Percentiles rank a stretch among this genome's conserved stretches.
phyloP scores from a whole-genome alignment of 1,139 yeast genomes.

The Saccharomycopsis hybrid region DNA sequence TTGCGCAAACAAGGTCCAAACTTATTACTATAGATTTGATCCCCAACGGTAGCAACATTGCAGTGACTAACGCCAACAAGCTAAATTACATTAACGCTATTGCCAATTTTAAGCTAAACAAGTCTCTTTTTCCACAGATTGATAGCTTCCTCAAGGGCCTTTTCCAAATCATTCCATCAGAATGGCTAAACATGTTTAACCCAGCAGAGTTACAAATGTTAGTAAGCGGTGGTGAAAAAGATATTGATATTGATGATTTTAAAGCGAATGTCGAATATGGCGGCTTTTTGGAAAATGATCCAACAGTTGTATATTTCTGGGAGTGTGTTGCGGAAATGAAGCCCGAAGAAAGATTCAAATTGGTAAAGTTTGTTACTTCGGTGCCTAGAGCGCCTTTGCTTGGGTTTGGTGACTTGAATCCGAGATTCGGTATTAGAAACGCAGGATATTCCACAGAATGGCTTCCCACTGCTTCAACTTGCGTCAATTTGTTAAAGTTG shows the following conservation, averaged over 20 bases:
- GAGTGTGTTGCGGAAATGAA: conserved; percentile 64
- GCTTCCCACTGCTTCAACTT: conserved; percentile 89
- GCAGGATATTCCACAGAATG: conserved; percentile 51
- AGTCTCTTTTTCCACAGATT: conserved; percentile 52
- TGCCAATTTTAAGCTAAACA: conserved; percentile 74
- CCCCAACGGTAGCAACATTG: conserved; percentile 48
- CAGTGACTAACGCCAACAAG: conserved; percentile 57
- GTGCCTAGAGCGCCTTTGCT: conserved; percentile 86
- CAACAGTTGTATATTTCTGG: conserved; percentile 64
- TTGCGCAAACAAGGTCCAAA: conserved; percentile 19
- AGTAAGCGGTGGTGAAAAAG: conserved; percentile 73
- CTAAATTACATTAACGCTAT: conserved; percentile 71
- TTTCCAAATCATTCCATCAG: conserved; percentile 56
- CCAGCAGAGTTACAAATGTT: conserved; percentile 77
- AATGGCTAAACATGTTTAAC: conserved; percentile 82
- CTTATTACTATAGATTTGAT: conserved; percentile 48
- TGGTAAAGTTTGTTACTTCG: conserved; percentile 83
- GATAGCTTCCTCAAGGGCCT: conserved; percentile 66
- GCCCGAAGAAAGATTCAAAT: conserved; percentile 50
- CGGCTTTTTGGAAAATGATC: conserved; percentile 54
- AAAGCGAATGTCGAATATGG: conserved; percentile 56
- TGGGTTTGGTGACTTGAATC: conserved; percentile 72
- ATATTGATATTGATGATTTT: conserved; percentile 68
- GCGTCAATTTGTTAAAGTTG: conserved; percentile 78
- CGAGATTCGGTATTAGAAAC: conserved; percentile 74